A percentile compares a stretch with the other conserved stretches of the same genome.
Evolutionary conservation across 2,329 filamentous ascomycete species (phyloP).

Genomic region (Daldinia eschscholtzii): DNA sequence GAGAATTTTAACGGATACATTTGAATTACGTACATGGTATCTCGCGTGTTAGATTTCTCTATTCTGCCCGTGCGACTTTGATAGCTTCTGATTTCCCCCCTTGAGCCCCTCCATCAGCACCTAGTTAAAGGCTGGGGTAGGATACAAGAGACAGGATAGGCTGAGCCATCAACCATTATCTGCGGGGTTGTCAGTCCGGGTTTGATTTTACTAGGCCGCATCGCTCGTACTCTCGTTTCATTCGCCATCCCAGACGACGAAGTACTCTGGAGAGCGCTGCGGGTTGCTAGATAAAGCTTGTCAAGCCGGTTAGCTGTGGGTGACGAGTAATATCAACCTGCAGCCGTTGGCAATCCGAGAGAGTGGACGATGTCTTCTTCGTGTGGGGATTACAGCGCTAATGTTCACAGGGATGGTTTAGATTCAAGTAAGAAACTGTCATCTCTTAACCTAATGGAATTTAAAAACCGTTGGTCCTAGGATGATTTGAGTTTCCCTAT

Average conservation of each 20-base stretch:
- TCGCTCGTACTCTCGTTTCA: conserved; percentile 21
- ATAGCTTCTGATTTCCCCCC: conserved; percentile 17
- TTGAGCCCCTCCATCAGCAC: conserved; percentile 39
- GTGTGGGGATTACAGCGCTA: conserved; percentile 32
- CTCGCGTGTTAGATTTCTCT: conserved; percentile 19
- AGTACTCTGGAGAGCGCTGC: conserved; percentile 28
- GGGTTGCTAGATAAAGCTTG: conserved; percentile 14
- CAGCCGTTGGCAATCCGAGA: conserved; percentile 32
- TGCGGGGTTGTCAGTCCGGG: conserved; percentile 38
- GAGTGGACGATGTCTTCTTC: conserved; percentile 24
- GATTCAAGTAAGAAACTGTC: conserved; percentile 35
- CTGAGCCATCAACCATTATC: conserved; percentile 36
- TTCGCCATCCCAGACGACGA: conserved; percentile 29
- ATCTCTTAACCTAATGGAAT: conserved; percentile 21
- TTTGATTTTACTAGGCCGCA: conserved; percentile 15
- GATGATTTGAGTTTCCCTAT: conserved; percentile 30
- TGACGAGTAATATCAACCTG: conserved; percentile 34
- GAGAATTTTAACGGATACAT: conserved; percentile 11
- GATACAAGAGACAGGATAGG: conserved; percentile 37
- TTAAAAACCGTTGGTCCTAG: conserved; percentile 7
- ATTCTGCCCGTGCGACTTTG: conserved; percentile 25
- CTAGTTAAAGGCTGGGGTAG: conserved; percentile 38
- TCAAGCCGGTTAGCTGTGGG: conserved; percentile 37
- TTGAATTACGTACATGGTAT: conserved; percentile 42
- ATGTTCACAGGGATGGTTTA: conserved; percentile 8